Conservation (phyloP, 805 yeast genomes). For the Starmerella ratchasimensis region DNA sequence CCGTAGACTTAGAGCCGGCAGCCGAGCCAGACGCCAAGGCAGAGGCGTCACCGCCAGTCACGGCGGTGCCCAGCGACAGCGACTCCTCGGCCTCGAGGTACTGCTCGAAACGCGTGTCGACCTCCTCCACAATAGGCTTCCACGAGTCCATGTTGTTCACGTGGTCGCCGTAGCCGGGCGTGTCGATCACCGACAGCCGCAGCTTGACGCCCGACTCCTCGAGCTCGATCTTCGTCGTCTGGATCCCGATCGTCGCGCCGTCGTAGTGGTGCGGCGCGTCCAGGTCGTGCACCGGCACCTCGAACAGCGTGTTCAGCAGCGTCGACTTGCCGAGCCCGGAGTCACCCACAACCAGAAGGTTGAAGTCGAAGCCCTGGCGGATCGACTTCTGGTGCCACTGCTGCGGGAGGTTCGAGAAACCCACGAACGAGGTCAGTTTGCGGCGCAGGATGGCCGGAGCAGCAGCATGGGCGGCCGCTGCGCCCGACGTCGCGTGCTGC, state of each 20-base stretch:
- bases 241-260: conserved; percentile 32
- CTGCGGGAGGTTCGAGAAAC: conserved; percentile 93
- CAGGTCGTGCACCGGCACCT: conserved; percentile 42
- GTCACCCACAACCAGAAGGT: conserved; percentile 73
- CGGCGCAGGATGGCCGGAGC: conserved; percentile 54
- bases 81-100: conserved; percentile 83
- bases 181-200: conserved; percentile 67
- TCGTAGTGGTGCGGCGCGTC: conserved; percentile 25
- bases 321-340: conserved; percentile 89
- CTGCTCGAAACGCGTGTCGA: conserved; percentile 71
- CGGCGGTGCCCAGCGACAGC: conserved; percentile 59
- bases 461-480: background rate
- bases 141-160: conserved; percentile 69
- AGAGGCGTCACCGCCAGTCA: too few species aligned
- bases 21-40: too few species aligned
- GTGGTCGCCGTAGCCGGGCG: conserved; percentile 90
- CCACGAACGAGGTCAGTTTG: conserved; percentile 83
- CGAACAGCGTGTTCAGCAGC: conserved; percentile 78
- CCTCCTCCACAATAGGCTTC: conserved; percentile 85
- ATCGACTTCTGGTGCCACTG: conserved; percentile 96
- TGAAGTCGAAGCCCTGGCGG: conserved; percentile 77
- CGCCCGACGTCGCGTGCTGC: background rate
- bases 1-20: conserved; percentile 9
- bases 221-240: conserved; percentile 52
- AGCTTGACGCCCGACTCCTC: conserved; percentile 91